Conservation (phyloP, 2,329 filamentous ascomycete species). For the Graphilbum sp. region DNA sequence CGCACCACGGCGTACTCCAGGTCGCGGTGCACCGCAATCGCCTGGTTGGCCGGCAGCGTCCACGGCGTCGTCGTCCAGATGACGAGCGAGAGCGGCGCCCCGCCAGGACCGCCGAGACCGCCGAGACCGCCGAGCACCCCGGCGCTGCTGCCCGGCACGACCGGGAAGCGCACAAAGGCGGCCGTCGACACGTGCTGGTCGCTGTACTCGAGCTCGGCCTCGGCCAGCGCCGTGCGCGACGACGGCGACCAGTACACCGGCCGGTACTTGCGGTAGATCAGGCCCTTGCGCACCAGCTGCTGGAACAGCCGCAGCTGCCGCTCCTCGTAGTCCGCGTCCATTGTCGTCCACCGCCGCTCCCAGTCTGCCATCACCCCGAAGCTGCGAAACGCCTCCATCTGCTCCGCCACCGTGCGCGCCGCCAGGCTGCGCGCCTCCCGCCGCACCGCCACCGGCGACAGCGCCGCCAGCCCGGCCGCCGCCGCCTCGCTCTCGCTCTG, state of each 20-base stretch:
- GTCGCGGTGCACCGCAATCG: slow-evolving; percentile 64
- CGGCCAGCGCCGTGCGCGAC: slow-evolving; percentile 62
- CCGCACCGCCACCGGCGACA: slow-evolving; percentile 43
- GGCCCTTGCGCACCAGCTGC: slow-evolving; percentile 52
- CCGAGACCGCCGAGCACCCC: background rate
- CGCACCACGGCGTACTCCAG: slow-evolving; percentile 57
- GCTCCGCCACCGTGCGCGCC: slow-evolving; percentile 48
- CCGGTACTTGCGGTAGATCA: slow-evolving; percentile 65
- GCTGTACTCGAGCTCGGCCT: slow-evolving; percentile 73
- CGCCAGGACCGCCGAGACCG: background rate
- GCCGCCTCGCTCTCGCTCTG: background rate
- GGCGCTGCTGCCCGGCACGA: slow-evolving; percentile 26
- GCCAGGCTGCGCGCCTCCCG: slow-evolving; percentile 50
- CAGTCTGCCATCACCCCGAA: slow-evolving; percentile 73
- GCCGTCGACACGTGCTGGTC: slow-evolving; percentile 56
- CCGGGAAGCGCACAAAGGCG: slow-evolving; percentile 67
- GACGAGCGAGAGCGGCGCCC: slow-evolving; percentile 49
- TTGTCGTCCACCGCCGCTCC: slow-evolving; percentile 61
- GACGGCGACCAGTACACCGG: slow-evolving; percentile 80
- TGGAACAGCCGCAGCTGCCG: slow-evolving; percentile 61
- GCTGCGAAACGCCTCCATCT: slow-evolving; percentile 56
- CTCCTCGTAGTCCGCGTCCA: slow-evolving; percentile 61
- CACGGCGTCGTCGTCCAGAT: slow-evolving; percentile 98
- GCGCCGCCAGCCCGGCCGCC: slow-evolving; percentile 14
- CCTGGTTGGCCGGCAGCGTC: slow-evolving; percentile 87